phyloP scores from a whole-genome alignment of 140 eudicot species.

The Bidens hawaiensis region DNA sequence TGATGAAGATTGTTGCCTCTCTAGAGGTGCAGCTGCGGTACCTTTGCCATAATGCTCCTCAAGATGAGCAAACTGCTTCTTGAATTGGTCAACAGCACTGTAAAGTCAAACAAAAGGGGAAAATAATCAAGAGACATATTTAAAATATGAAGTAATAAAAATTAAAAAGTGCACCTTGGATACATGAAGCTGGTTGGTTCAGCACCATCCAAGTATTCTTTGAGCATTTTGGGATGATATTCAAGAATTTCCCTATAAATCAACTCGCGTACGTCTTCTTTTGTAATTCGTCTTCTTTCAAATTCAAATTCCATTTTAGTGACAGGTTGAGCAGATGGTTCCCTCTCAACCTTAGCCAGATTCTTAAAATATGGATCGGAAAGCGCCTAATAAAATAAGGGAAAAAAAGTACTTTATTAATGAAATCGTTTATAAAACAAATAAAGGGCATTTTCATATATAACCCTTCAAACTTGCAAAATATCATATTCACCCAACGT shows the following conservation, averaged over 20 bases:
- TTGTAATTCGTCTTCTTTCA: constrained; percentile 56
- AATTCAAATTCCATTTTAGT: constrained; percentile 67
- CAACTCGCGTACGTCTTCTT: constrained; percentile 56
- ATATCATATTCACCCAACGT: not conserved
- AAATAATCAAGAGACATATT: not conserved
- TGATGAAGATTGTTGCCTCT: constrained; percentile 66
- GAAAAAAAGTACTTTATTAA: not conserved
- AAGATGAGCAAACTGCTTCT: constrained; percentile 59
- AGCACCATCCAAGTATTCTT: constrained; percentile 50
- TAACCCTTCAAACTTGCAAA: not conserved
- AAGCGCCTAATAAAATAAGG: constrained; percentile 37
- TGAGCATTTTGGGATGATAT: constrained; percentile 65
- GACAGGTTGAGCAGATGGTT: constrained; percentile 55
- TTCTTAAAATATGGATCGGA: constrained; percentile 72
- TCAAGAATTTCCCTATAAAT: constrained; percentile 67
- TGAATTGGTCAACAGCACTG: constrained; percentile 63
- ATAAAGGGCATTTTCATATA: not conserved
- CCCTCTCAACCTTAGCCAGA: constrained; percentile 56
- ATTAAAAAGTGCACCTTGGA: constrained; percentile 40
- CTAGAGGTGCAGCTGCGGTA: constrained; percentile 47
- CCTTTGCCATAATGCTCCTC: constrained; percentile 64
- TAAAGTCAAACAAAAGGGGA: not conserved
- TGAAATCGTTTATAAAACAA: not conserved
- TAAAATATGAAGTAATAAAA: not conserved
- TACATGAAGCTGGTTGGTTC: constrained; percentile 51